Conservation (phyloP, 2,329 filamentous ascomycete species). For the Colletotrichum sp. region DNA sequence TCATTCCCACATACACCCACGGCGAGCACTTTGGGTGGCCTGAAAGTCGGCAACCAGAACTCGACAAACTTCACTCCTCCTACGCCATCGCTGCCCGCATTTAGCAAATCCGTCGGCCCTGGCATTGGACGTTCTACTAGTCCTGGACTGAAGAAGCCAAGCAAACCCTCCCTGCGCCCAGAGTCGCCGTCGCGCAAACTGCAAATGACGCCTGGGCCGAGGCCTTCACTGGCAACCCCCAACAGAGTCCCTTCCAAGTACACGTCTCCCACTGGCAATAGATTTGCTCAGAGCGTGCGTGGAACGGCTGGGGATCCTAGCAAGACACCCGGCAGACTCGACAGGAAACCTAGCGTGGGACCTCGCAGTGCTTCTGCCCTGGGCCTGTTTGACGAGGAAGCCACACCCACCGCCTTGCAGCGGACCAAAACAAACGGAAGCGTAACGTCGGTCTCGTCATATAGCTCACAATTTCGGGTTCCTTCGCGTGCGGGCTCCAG, state of each 20-base stretch:
- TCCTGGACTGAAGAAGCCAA: constrained; percentile 71
- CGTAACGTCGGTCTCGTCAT: constrained; percentile 58
- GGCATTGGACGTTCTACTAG: constrained; percentile 62
- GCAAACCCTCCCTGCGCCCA: constrained; percentile 80
- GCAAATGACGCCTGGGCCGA: constrained; percentile 65
- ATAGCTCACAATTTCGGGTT: constrained; percentile 58
- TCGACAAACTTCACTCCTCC: constrained; percentile 68
- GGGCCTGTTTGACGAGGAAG: constrained; percentile 63
- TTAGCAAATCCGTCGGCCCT: constrained; percentile 87
- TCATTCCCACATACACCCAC: constrained; percentile 72
- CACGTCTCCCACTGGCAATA: constrained; percentile 66
- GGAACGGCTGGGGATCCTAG: constrained; percentile 66
- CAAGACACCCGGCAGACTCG: constrained; percentile 53
- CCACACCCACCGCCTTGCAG: constrained; percentile 55
- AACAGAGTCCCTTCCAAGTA: constrained; percentile 59
- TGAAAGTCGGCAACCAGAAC: constrained; percentile 61
- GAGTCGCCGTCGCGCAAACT: constrained; percentile 82
- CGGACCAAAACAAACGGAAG: constrained; percentile 61
- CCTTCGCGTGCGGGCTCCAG: constrained; percentile 46
- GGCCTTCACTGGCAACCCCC: constrained; percentile 63
- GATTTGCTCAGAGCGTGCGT: constrained; percentile 69
- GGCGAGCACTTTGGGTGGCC: constrained; percentile 62
- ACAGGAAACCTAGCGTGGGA: constrained; percentile 56
- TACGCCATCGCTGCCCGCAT: constrained; percentile 73
- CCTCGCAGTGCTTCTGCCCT: constrained; percentile 66